These are phyloP conservation scores for Hypoxylon sp. DNA, from an alignment of 2,329 filamentous ascomycete genomes.

Conservation along the genomic window DNA sequence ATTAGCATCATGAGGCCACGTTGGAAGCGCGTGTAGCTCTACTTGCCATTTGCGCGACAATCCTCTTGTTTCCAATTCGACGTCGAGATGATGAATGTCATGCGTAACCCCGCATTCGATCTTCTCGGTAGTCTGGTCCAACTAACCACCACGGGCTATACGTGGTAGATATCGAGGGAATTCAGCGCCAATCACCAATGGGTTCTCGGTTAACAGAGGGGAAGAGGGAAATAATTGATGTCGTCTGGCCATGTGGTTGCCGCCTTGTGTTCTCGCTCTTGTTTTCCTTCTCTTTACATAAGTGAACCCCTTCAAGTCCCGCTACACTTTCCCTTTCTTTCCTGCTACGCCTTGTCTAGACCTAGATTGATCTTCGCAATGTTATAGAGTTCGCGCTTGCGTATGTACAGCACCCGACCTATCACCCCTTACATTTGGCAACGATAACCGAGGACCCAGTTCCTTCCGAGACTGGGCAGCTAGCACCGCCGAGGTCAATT, in stretches of 20 bases:
- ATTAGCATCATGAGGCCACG: slow-evolving; percentile 13
- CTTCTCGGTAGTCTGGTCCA: slow-evolving; percentile 36
- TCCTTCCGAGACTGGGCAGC: slow-evolving; percentile 4
- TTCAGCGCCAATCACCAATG: slow-evolving; percentile 27
- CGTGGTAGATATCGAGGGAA: slow-evolving; percentile 21
- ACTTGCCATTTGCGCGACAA: slow-evolving; percentile 21
- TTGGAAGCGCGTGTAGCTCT: slow-evolving; percentile 14
- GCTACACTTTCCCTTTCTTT: slow-evolving; percentile 17
- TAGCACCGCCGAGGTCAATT: slow-evolving; percentile 1
- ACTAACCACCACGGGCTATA: slow-evolving; percentile 27
- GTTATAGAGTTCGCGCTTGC: slow-evolving; percentile 23
- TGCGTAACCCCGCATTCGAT: slow-evolving; percentile 42
- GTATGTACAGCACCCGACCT: background rate
- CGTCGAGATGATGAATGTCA: slow-evolving; percentile 35
- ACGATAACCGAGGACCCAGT: slow-evolving; percentile 27
- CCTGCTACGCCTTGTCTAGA: slow-evolving; percentile 3
- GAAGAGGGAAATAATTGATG: slow-evolving; percentile 1
- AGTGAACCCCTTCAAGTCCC: slow-evolving; percentile 10
- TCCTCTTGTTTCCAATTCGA: slow-evolving; percentile 23
- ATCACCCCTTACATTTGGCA: slow-evolving; percentile 5
- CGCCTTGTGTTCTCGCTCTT: background rate
- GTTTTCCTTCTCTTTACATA: slow-evolving; percentile 21
- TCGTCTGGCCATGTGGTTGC: slow-evolving; percentile 10
- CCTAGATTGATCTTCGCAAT: slow-evolving; percentile 10
- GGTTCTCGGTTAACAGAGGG: slow-evolving; percentile 15